Percentiles rank a stretch among this genome's conserved stretches.
phyloP scores from a whole-genome alignment of 495 filamentous ascomycete species.

The Endocarpon pusillum region DNA sequence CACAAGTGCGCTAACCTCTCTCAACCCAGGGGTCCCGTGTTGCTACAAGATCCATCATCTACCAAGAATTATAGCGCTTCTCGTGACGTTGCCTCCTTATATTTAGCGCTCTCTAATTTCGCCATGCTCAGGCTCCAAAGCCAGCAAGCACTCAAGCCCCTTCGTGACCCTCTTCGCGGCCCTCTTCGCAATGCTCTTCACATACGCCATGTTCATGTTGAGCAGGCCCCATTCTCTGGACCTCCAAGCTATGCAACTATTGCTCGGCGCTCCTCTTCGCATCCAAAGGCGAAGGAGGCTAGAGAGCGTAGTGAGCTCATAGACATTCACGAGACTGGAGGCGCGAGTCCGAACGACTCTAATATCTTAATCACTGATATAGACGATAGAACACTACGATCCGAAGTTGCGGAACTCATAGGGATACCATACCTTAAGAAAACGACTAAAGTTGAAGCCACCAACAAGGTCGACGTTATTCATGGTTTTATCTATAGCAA shows the following conservation, averaged over 20 bases:
- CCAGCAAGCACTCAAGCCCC: too few species aligned
- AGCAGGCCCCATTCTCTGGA: background rate
- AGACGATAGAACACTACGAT: background rate
- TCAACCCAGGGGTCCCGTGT: too few species aligned
- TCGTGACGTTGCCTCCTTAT: too few species aligned
- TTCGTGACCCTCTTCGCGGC: too few species aligned
- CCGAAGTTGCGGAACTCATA: conserved; percentile 3
- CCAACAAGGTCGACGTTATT: background rate
- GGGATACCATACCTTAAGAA: conserved; percentile 4
- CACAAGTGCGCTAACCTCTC: too few species aligned
- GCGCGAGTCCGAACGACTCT: conserved; percentile 1
- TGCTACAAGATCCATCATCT: too few species aligned
- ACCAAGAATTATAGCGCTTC: too few species aligned
- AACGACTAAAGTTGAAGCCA: conserved; percentile 2
- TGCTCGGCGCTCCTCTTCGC: background rate
- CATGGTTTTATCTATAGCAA: conserved; percentile 2
- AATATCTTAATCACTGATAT: conserved; percentile 4
- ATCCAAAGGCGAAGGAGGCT: background rate
- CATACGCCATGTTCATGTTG: background rate
- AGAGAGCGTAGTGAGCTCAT: conserved; percentile 1
- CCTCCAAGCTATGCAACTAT: background rate
- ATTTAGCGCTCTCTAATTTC: too few species aligned
- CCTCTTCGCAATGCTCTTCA: too few species aligned
- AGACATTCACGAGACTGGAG: conserved; percentile 2
- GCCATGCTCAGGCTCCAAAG: too few species aligned